Base-by-base conservation (phyloP, 2,329 filamentous ascomycete genomes). In the Arachnomyces sp. region DNA sequence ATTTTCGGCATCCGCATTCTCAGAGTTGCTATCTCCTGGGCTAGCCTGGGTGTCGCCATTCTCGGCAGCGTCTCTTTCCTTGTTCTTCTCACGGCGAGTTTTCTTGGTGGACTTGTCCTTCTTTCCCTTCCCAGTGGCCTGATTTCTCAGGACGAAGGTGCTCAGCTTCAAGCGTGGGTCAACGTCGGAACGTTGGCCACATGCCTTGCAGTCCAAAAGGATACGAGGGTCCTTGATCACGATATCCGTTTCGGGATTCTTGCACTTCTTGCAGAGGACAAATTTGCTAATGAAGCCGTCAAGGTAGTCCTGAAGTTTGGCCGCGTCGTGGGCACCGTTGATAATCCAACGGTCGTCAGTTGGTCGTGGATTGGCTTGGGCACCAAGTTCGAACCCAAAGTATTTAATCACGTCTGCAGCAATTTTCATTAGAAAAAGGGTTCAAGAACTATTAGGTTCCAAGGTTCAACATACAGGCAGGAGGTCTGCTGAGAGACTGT, bases 271-370 rank as follows among this genome's bases (percentile, higher is more conserved):
- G 84, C 92, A 98, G 49, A 98, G 88, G 58, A 98, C 92, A 54
- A 96, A 98, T 72, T 87, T 94, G 74, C 82, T 77, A 71, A 98
- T 98, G 77, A 98, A 98, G 56, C 89, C 89, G 64, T 96, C 90
- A 36, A 98, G 84, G 57, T 95, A 89, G 64, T 96, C 92, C 73
- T 98, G 92, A 36, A 98, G 83, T 75, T 96, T 96, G 65, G 75
- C 71, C 48, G 90, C 81, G 53, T 98, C 92, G 64, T 98, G 92
- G 52, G 90, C 87, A 63, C 92, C 92, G 71, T 98, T 98, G 78
- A 98, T 96, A 71, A 98, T 98, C 90, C 92, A 98, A 64, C 92
- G 92, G 65, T 98, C 92, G 65, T 96, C 90, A 57, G 87, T 81
- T 51, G 92, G 90, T 63, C 95, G 92, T 55, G 88, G 89, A 72